Conservation (phyloP, 1,284 basidiomycete genomes). For the Rhodotorula sp. region DNA sequence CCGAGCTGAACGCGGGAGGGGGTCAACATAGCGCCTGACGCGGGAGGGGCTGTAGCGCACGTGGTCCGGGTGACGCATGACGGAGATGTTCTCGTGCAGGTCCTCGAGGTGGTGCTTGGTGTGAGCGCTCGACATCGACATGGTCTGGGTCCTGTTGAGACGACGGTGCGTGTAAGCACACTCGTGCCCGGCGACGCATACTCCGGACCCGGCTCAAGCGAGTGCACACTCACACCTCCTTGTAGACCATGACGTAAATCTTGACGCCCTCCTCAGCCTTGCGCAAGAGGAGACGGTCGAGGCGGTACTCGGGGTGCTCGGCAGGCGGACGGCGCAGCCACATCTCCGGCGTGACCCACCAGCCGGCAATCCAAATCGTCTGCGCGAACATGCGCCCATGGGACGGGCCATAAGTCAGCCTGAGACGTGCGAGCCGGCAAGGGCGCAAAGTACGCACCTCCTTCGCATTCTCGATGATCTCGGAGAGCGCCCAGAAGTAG, state of each 20-base stretch:
- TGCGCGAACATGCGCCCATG: too few relatives aligned
- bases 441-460: constrained; percentile 41
- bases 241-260: constrained; percentile 69
- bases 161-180: neutral
- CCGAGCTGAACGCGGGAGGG: constrained; percentile 63
- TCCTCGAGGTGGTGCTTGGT: constrained; percentile 54
- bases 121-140: constrained; percentile 63
- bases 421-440: constrained; percentile 47
- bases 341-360: constrained; percentile 80
- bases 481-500: constrained; percentile 82
- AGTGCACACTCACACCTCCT: constrained; percentile 56
- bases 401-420: neutral
- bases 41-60: neutral
- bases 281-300: constrained; percentile 77
- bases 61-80: constrained; percentile 58
- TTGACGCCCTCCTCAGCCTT: constrained; percentile 90
- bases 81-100: constrained; percentile 79
- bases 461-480: constrained; percentile 68
- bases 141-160: constrained; percentile 65
- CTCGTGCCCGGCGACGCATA: too few relatives aligned
- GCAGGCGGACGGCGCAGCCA: constrained; percentile 87
- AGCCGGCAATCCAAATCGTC: constrained; percentile 54
- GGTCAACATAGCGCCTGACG: neutral
- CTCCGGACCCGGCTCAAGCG: too few relatives aligned
- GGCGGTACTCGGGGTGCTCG: constrained; percentile 75